Base-by-base conservation (phyloP, 2,329 filamentous ascomycete genomes). In the Pochonia chlamydosporia region DNA sequence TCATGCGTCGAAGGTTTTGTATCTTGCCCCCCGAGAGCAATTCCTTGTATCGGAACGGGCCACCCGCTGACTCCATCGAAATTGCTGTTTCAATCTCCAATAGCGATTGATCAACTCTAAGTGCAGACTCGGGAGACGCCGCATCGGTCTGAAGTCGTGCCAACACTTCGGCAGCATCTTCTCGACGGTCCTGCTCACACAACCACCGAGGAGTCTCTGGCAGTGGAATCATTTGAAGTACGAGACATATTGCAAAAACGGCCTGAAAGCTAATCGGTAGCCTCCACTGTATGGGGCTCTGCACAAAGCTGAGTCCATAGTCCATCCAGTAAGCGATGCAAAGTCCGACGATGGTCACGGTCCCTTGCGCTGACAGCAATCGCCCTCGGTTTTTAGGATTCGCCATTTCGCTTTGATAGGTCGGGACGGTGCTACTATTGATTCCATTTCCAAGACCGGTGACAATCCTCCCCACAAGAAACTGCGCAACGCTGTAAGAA, bases 301-400 rank as follows among this genome's bases (percentile, higher is more conserved):
- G 43, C 14, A 56, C 57, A 40, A 57, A 59, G 31, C 49, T 59
- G 18, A 55, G 55, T 10, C 60, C 65, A 46, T 59, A 66, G 49
- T 66, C 64, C 4, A 58, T 43, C 52, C 51, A 56, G 26, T 50
- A 48, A 3, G 67, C 66, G 39, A 71, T 68, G 14, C 62, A 63
- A 1, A 71, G 55, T 4, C 68, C 68, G 13, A 71, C 48, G 31
- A 69, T 70, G 1, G 64, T 69, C 18, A 69, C 57, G 4, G 61
- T 69, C 14, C 66, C 67, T 50, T 67, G 69, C 3, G 72, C 69
- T 42, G 71, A 72, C 42, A 76, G 68, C 39, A 73, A 55, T 10
- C 61, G 56, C 31, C 73, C 74, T 39, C 73, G 66, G 49, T 70
- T 68, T 40, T 63, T 60, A 10, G 69, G 54, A 9, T 49, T 52